Evolutionary conservation across 1,284 basidiomycete species (phyloP).

Genomic region (Malassezia furfur): DNA sequence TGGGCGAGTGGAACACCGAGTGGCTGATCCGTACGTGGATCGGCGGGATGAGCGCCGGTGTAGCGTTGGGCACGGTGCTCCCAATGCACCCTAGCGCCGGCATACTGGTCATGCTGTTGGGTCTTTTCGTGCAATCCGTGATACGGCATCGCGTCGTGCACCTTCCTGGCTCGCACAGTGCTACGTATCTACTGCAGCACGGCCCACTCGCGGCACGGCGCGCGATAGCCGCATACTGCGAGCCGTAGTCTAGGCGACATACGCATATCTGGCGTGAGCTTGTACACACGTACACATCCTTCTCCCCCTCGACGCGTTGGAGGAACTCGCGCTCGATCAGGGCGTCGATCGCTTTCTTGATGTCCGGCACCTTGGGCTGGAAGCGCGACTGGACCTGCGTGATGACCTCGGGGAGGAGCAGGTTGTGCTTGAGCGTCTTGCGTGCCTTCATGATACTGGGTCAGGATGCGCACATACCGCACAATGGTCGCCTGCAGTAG

Average conservation of each 20-base stretch:
- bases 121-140: slow-evolving; percentile 2
- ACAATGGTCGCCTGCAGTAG: slow-evolving; percentile 96
- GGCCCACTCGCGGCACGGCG: background rate
- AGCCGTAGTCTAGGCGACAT: slow-evolving; percentile 22
- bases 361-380: slow-evolving; percentile 78
- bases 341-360: slow-evolving; percentile 80
- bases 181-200: background rate
- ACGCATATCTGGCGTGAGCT: slow-evolving; percentile 16
- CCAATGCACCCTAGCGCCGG: slow-evolving; percentile 4
- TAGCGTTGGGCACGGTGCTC: slow-evolving; percentile 10
- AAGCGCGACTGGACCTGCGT: slow-evolving; percentile 80
- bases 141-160: background rate
- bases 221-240: background rate
- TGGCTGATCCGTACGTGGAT: slow-evolving; percentile 20
- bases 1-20: slow-evolving; percentile 7
- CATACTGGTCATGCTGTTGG: background rate
- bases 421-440: slow-evolving; percentile 89
- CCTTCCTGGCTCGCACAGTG: slow-evolving; percentile 1
- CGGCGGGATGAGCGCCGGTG: slow-evolving; percentile 20
- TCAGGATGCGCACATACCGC: slow-evolving; percentile 54
- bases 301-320: slow-evolving; percentile 68
- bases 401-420: slow-evolving; percentile 86
- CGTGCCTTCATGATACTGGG: slow-evolving; percentile 90
- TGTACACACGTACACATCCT: slow-evolving; percentile 21
- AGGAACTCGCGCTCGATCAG: slow-evolving; percentile 96